These are phyloP conservation scores for Tuber melanosporum DNA, from an alignment of 495 filamentous ascomycete species.

Conservation along the genomic window DNA sequence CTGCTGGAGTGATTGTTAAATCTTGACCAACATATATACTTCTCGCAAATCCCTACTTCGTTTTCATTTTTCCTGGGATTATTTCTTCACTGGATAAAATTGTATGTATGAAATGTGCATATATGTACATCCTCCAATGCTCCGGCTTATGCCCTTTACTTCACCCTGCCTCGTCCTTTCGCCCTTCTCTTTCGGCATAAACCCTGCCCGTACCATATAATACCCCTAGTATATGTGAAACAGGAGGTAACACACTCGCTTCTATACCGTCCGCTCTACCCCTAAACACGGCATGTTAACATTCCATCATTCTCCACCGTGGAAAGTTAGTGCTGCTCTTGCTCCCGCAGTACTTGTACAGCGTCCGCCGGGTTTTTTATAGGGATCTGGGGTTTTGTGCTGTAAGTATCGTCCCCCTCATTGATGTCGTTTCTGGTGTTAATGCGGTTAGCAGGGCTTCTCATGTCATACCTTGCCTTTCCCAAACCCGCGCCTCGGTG, in stretches of 20 bases:
- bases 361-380: not conserved
- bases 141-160: not conserved
- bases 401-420: not conserved
- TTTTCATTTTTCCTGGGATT: not conserved
- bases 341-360: not conserved
- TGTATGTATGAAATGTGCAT: not conserved
- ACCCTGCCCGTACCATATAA: not conserved
- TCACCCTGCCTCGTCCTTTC: not conserved
- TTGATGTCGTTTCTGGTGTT: not conserved
- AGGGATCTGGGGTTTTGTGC: not conserved
- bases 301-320: not conserved
- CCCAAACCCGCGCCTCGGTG: not conserved
- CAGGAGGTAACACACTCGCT: not conserved
- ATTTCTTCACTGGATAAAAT: not conserved
- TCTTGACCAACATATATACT: not conserved
- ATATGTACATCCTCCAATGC: not conserved
- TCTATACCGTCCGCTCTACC: not conserved
- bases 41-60: not conserved
- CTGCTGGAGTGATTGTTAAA: not conserved
- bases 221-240: not conserved
- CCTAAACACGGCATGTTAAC: not conserved
- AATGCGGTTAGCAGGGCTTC: not conserved
- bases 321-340: not conserved
- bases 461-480: not conserved
- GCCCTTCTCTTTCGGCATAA: not conserved